A percentile compares a stretch with the other conserved stretches of the same genome.
Evolutionary conservation across 2,329 filamentous ascomycete genomes (phyloP).

Genomic region (Didymosphaeria variabile): DNA sequence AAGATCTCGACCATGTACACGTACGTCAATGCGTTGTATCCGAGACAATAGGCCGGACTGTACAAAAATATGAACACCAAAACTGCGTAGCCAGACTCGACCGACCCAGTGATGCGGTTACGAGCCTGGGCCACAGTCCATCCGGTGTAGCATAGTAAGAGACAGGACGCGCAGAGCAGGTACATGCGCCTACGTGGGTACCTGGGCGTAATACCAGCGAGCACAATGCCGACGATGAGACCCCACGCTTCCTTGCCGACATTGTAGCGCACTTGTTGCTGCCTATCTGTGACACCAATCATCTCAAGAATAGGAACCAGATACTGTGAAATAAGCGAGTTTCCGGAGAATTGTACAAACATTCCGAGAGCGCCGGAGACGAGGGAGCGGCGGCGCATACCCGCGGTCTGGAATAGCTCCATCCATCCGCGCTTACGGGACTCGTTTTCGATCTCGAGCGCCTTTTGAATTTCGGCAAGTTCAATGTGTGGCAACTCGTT

Average conservation of each 20-base stretch:
- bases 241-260: conserved; percentile 68
- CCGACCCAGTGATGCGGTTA: conserved; percentile 55
- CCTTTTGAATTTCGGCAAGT: conserved; percentile 71
- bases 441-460: conserved; percentile 66
- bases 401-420: conserved; percentile 69
- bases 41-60: conserved; percentile 63
- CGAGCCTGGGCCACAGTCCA: conserved; percentile 59
- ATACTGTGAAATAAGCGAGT: conserved; percentile 61
- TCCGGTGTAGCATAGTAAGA: conserved; percentile 45
- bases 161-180: conserved; percentile 53
- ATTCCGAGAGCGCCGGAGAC: conserved; percentile 70
- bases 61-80: conserved; percentile 64
- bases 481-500: conserved; percentile 69
- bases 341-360: conserved; percentile 72
- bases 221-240: conserved; percentile 64
- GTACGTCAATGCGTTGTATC: conserved; percentile 67
- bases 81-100: conserved; percentile 52
- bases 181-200: conserved; percentile 66
- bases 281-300: conserved; percentile 65
- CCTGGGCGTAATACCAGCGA: conserved; percentile 64
- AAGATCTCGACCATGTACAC: conserved; percentile 63
- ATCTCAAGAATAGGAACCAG: conserved; percentile 68
- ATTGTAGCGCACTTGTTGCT: conserved; percentile 54
- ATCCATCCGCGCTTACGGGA: conserved; percentile 62
- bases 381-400: conserved; percentile 70